phyloP scores from a whole-genome alignment of 176 grass and related monocot genomes.

The Phyllostachys edulis region DNA sequence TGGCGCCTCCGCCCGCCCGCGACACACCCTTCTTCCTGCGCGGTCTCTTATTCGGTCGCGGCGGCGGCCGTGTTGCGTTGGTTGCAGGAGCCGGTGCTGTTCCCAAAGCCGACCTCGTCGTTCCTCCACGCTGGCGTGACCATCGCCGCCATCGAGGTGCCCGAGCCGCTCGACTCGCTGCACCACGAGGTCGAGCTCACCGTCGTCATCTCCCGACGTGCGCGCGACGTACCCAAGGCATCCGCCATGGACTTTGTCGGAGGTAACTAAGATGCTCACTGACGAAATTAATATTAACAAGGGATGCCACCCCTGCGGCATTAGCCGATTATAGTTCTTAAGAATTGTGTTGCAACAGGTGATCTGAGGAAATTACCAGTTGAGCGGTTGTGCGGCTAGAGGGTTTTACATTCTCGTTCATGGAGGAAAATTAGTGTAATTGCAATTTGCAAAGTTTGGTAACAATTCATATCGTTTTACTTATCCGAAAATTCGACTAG shows the following conservation, averaged over 20 bases:
- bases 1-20: no score
- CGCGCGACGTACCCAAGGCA: conserved; percentile 57
- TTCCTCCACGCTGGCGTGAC: conserved; percentile 68
- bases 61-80: neutral
- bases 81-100: conserved; percentile 81
- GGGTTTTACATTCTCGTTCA: neutral
- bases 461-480: neutral
- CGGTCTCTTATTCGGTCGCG: neutral
- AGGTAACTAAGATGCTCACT: conserved; percentile 40
- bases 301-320: neutral
- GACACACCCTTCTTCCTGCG: neutral
- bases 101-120: conserved; percentile 92
- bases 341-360: neutral
- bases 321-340: neutral
- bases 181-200: conserved; percentile 97
- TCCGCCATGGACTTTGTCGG: conserved; percentile 87
- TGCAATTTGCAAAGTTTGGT: neutral
- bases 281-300: neutral
- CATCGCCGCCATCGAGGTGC: conserved; percentile 68
- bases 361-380: neutral
- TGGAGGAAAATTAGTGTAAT: no score
- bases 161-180: conserved; percentile 75
- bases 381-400: no score
- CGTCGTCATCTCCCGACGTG: conserved; percentile 72
- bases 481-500: neutral